Conservation (phyloP, 495 filamentous ascomycete genomes). For the Monascus purpureus region DNA sequence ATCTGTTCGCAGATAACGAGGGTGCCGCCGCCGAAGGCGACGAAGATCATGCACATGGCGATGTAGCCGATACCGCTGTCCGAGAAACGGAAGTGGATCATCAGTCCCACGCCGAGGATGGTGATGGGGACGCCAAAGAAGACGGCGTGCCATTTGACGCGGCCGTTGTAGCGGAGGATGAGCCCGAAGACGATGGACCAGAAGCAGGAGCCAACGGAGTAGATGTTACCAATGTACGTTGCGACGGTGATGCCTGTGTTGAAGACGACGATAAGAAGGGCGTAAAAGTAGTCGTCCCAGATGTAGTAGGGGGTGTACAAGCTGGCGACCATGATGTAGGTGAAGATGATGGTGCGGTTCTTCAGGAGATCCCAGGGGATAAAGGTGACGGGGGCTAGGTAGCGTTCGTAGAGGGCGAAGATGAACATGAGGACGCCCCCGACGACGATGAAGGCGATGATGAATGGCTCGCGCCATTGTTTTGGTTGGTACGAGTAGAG, state of each 20-base stretch:
- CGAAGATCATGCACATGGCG: slow-evolving; percentile 61
- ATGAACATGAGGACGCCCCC: slow-evolving; percentile 35
- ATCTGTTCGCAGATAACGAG: slow-evolving; percentile 52
- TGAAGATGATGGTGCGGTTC: slow-evolving; percentile 51
- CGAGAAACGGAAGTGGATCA: slow-evolving; percentile 54
- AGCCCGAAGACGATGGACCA: slow-evolving; percentile 35
- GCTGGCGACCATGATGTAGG: slow-evolving; percentile 36
- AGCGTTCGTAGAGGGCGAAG: slow-evolving; percentile 44
- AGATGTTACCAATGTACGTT: slow-evolving; percentile 39
- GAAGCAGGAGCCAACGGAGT: slow-evolving; percentile 34
- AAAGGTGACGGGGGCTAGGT: slow-evolving; percentile 39
- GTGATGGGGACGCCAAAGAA: slow-evolving; percentile 46
- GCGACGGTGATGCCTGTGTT: slow-evolving; percentile 39
- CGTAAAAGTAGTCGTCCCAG: slow-evolving; percentile 47
- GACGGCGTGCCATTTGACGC: slow-evolving; percentile 37
- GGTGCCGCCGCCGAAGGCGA: slow-evolving; percentile 45
- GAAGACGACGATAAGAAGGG: slow-evolving; percentile 56
- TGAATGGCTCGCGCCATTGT: slow-evolving; percentile 35
- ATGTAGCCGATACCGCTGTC: slow-evolving; percentile 47
- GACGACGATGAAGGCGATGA: slow-evolving; percentile 43
- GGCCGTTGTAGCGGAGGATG: slow-evolving; percentile 38
- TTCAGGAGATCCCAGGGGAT: slow-evolving; percentile 42
- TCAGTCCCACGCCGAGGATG: slow-evolving; percentile 42
- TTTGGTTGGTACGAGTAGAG: slow-evolving; percentile 32
- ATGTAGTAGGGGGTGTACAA: slow-evolving; percentile 36